Conservation (phyloP, 148 eudicot species). For the Camellia japonica region DNA sequence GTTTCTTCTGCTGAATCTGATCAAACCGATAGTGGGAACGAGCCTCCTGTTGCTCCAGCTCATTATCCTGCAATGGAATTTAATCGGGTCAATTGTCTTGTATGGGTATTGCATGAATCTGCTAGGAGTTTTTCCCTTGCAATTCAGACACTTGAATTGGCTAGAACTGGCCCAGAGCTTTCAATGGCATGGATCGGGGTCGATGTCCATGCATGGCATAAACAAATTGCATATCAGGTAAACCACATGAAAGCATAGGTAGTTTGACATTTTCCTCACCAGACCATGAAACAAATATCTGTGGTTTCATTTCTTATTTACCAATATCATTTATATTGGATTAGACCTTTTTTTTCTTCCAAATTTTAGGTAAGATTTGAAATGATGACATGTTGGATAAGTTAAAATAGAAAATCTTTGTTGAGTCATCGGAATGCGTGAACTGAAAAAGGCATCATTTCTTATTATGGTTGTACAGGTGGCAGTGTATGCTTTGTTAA, state of each 20-base stretch:
- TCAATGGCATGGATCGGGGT: constrained; percentile 53
- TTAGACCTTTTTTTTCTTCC: not conserved
- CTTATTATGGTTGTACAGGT: constrained; percentile 31
- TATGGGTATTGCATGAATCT: constrained; percentile 45
- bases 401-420: not conserved
- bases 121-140: constrained; percentile 42
- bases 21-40: constrained; percentile 23
- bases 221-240: constrained; percentile 45
- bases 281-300: not conserved
- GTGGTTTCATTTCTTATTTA: not conserved
- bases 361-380: not conserved
- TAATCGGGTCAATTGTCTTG: constrained; percentile 38
- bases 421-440: not conserved
- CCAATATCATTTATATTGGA: not conserved
- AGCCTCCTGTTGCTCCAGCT: constrained; percentile 14
- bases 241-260: not conserved
- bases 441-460: constrained; percentile 15
- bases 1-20: constrained; percentile 22
- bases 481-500: constrained; percentile 41
- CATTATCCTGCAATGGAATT: constrained; percentile 20
- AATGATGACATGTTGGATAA: not conserved
- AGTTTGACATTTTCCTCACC: not conserved
- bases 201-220: constrained; percentile 50
- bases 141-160: constrained; percentile 33
- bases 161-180: constrained; percentile 30